Base-by-base conservation (phyloP, 2,329 filamentous ascomycete species). In the Fusarium nodosum region DNA sequence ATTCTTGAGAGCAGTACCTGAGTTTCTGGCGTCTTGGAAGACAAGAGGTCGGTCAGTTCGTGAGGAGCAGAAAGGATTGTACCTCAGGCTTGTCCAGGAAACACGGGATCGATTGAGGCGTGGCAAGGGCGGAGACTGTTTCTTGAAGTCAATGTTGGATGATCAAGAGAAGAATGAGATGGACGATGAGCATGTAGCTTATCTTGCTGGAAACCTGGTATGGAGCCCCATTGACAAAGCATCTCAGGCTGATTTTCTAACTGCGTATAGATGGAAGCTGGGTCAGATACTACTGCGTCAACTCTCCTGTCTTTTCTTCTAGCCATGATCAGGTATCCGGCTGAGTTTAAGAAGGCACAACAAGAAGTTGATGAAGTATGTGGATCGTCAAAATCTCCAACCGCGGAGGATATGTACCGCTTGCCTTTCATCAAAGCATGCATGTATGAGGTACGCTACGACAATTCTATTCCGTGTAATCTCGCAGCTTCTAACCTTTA, bases 361-460 rank as follows among this genome's bases (percentile, higher is more conserved):
- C 56, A 53, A 3, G 75, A 77, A 47, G 58, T 76, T 3, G 71
- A 75, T 16, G 20, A 28, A 2, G 63, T 71, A 3, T 72, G 72
- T 39, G 51, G 36, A 8, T 55, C 65, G 5, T 62, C 62, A 7
- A 56, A 34, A n/a, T 57, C 64, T 12, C 60, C 85, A 79, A 1
- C 46, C 75, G 16, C 74, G 81, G 46, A 75, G 4, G 50, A 66
- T 22, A 57, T 74, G 0, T n/a, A 30, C 0, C 55, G 46, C n/a
- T 46, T 75, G 24, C 66, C 66, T 13, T 77, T 75, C 41, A 34
- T 76, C n/a, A 74, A 57, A 13, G 74, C 75, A 1, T 75, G 69
- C 24, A 28, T 72, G 62, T 47, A 71, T 48, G 69, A 72, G 68
- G 69, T 71, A 64, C 60, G 62, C 54, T 20, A 26, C 44, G n/a